Base-by-base conservation (phyloP, 139 green algal genomes). In the Edaphochlamys debaryana region DNA sequence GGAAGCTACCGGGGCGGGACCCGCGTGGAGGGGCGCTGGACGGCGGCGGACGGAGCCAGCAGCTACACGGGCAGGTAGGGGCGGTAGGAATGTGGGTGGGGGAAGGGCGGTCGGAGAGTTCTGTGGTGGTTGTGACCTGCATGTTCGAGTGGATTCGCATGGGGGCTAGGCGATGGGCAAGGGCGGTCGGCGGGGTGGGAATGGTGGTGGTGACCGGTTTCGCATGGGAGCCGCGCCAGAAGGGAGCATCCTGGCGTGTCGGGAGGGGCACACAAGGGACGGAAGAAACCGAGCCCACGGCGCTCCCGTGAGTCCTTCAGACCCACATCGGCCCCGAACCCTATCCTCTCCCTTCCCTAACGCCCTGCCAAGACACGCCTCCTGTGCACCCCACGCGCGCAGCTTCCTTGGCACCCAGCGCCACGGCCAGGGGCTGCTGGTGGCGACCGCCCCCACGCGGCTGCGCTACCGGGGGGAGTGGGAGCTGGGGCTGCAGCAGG, bases 361-460 rank as follows among this genome's bases (percentile, higher is more conserved):
- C n/a, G n/a, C n/a, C n/a, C n/a, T n/a, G n/a, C n/a, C n/a, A n/a
- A n/a, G n/a, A n/a, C n/a, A n/a, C n/a, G n/a, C n/a, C n/a, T n/a
- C 23, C 5, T 63, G 54, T 63, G 58, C 58, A 36, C 20, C 58
- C 6, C 13, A 30, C 23, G 54, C 13, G 30, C 52, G 63, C 68
- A 67, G 68, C 37, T 90, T 84, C 74, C 72, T 63, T 30, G 58
- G 45, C 8, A 5, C 25, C 15, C 27, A 77, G 58, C 80, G 86
- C 7, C 80, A 90, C 50, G 86, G 80, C 9, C 36, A 69, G 9
- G 86, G 86, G 7, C 29, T 87, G 60, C 41, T 82, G 32, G 63
- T 82, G 22, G 42, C 48, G 32, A 42, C 32, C 5, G 63, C n/a
- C n/a, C n/a, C n/a, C n/a, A n/a, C n/a, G n/a, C n/a, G 76, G 19